Percentiles rank a stretch among this genome's conserved stretches.
Evolutionary conservation across 495 filamentous ascomycete genomes (phyloP).

Genomic region (Podospora comata): DNA sequence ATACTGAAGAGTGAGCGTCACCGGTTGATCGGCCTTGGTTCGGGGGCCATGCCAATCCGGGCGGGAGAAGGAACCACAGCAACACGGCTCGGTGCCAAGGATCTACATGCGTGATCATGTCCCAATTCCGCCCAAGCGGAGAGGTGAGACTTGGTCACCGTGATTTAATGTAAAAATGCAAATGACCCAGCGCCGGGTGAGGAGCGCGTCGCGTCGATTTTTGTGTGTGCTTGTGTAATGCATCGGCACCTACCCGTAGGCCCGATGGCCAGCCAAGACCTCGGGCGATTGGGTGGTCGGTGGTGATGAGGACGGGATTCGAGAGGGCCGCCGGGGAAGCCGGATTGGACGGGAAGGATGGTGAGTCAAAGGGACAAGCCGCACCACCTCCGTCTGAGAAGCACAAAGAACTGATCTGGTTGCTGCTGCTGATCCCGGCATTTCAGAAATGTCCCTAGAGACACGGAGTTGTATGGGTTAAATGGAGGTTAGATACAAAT

Average conservation of each 20-base stretch:
- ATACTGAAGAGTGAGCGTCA: background rate
- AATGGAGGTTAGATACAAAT: background rate
- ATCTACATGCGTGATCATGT: background rate
- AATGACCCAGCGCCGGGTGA: background rate
- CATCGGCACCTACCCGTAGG: background rate
- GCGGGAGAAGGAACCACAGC: background rate
- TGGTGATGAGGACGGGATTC: background rate
- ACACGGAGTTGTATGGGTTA: background rate
- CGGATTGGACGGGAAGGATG: conserved; percentile 3
- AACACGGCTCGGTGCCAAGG: background rate
- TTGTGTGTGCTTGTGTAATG: background rate
- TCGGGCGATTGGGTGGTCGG: background rate
- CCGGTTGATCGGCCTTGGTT: background rate
- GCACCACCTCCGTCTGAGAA: background rate
- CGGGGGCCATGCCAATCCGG: background rate
- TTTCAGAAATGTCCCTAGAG: too few species aligned
- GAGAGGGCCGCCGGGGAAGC: background rate
- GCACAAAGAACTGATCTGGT: background rate
- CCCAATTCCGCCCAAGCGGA: background rate
- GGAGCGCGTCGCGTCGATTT: background rate
- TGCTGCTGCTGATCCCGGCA: too few species aligned
- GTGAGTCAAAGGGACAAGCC: background rate
- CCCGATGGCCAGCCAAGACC: background rate
- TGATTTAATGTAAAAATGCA: background rate
- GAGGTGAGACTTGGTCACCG: background rate